Percentiles rank a stretch among this genome's conserved stretches.
These are phyloP conservation scores for Emmonsia crescens DNA, from an alignment of 2,329 filamentous ascomycete genomes.

Conservation along the genomic window DNA sequence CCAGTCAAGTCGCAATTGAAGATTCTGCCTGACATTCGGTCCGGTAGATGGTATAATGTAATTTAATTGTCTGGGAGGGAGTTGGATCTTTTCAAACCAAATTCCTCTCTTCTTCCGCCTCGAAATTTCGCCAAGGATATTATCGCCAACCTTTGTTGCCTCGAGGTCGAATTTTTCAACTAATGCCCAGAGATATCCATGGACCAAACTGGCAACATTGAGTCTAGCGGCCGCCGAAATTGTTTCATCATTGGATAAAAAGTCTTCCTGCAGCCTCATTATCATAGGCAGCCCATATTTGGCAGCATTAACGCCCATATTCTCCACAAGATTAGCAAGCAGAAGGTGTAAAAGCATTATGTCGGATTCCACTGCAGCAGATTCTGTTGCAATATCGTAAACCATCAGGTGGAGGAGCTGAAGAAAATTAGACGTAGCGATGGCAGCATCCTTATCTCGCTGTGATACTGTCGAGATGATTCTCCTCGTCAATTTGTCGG, in stretches of 20 bases:
- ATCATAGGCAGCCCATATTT: constrained; percentile 79
- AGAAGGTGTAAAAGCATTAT: constrained; percentile 67
- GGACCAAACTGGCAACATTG: constrained; percentile 70
- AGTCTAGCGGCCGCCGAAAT: constrained; percentile 55
- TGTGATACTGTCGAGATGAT: constrained; percentile 58
- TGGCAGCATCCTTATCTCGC: constrained; percentile 44
- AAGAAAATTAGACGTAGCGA: constrained; percentile 57
- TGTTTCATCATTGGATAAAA: constrained; percentile 31
- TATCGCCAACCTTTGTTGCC: constrained; percentile 54
- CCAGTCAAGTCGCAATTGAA: constrained; percentile 29
- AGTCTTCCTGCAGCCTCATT: constrained; percentile 75
- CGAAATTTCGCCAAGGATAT: constrained; percentile 64
- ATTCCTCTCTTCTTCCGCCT: constrained; percentile 62
- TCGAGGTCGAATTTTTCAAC: constrained; percentile 70
- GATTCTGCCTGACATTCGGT: constrained; percentile 21
- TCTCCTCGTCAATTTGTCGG: constrained; percentile 43
- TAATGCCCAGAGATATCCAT: constrained; percentile 79
- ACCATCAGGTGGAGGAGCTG: constrained; percentile 72
- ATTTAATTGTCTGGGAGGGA: constrained; percentile 54
- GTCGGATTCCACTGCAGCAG: constrained; percentile 60
- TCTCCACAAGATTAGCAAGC: constrained; percentile 60
- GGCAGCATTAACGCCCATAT: constrained; percentile 71
- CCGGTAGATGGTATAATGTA: constrained; percentile 47
- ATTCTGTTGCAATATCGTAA: constrained; percentile 78
- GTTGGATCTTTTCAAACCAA: constrained; percentile 64